A percentile compares a stretch with the other conserved stretches of the same genome.
Conservation (phyloP, 202 grass and related monocot species). For the Schoenoplectus tabernaemontani region DNA sequence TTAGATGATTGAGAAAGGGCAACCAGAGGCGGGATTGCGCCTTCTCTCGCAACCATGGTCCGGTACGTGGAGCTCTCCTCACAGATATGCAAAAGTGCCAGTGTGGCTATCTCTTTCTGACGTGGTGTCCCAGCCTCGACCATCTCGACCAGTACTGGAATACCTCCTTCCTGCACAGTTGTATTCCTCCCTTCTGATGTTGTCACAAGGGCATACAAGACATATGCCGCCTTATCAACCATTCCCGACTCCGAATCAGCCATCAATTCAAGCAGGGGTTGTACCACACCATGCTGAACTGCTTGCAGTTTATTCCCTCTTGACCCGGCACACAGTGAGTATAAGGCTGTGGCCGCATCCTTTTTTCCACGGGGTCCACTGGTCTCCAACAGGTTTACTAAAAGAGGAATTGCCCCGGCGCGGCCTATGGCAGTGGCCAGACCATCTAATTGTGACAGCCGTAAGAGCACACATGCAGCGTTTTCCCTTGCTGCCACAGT, state of each 20-base stretch:
- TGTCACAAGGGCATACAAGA: constrained; percentile 49
- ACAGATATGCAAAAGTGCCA: constrained; percentile 86
- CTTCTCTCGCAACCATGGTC: constrained; percentile 82
- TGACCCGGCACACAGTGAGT: constrained; percentile 45
- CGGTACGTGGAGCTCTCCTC: constrained; percentile 61
- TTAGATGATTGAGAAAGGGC: constrained; percentile 68
- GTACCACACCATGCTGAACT: constrained; percentile 54
- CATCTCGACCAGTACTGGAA: constrained; percentile 88
- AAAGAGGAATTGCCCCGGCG: constrained; percentile 56
- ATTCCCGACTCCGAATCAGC: constrained; percentile 75
- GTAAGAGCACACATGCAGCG: constrained; percentile 76
- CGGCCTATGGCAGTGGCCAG: constrained; percentile 49
- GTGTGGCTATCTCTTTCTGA: constrained; percentile 78
- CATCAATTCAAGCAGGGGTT: constrained; percentile 73
- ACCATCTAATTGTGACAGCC: constrained; percentile 56
- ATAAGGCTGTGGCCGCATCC: constrained; percentile 80
- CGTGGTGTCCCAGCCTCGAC: constrained; percentile 52
- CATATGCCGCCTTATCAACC: constrained; percentile 92
- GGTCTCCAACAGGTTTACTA: constrained; percentile 72
- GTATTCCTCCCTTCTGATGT: constrained; percentile 43
- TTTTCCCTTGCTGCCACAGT: constrained; percentile 69
- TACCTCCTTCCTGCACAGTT: constrained; percentile 55
- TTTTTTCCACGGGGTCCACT: constrained; percentile 71
- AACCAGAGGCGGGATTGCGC: constrained; percentile 82
- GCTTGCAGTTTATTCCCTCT: constrained; percentile 59